Base-by-base conservation (phyloP, 805 yeast species). In the Myxozyma melibiosi region DNA sequence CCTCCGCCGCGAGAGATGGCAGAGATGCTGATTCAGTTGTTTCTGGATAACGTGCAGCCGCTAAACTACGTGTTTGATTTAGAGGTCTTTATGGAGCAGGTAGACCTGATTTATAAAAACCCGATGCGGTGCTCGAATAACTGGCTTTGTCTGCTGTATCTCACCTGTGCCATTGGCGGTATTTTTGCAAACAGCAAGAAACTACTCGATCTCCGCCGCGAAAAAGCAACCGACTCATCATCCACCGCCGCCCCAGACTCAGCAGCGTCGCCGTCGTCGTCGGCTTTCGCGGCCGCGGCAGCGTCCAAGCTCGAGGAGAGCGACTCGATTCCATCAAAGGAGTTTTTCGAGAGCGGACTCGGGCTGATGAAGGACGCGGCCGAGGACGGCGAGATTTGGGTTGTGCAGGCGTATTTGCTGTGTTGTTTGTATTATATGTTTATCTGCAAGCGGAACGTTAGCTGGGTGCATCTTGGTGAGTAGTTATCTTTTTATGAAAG, bases 401-500 rank as follows among this genome's bases (percentile, higher is more conserved):
- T 74, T 7, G 76, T 76, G 2, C 77, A 76, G 55, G 74, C 74
- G 8, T 68, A 76, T 55, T 59, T 75, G 30, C 57, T 79, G 25
- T 67, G 72, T 20, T 75, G 70, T 61, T 71, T 76, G 62, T 77
- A 70, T 61, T 73, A 78, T 53, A 77, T 74, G 50, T 64, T 69
- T 24, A 70, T 69, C 9, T 73, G 77, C 5, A 73, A 72, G 40
- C 70, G 76, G 55, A 68, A 68, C n/a, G 70, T 68, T 9, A 74
- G 79, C 14, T 78, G 81, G 81, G 68, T 78, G n/a, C 73, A 73
- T 61, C 62, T 78, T 18, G 79, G 80, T 51, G 22, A 13, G 38
- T 34, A 5, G 33, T 20, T 6, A 6, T 16, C 7, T 25, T 8
- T 28, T 3, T 3, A 30, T n/a, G n/a, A n/a, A n/a, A n/a, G n/a